Conservation (phyloP, 2,329 filamentous ascomycete species). For the Rhynchosporium graminicola region DNA sequence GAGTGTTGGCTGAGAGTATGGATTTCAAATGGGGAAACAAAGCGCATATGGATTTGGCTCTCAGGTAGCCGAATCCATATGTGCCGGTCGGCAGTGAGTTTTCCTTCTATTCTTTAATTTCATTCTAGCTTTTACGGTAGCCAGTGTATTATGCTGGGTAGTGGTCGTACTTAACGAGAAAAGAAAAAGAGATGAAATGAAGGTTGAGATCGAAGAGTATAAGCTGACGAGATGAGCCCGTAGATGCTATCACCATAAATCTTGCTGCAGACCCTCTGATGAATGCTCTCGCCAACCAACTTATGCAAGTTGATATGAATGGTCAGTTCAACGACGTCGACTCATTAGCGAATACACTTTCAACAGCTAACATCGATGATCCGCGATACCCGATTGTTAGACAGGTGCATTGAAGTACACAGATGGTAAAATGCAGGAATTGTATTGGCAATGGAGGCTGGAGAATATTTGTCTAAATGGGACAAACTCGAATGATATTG, state of each 20-base stretch:
- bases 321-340: background rate
- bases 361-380: background rate
- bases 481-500: background rate
- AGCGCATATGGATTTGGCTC: background rate
- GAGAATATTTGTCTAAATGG: background rate
- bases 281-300: background rate
- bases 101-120: background rate
- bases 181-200: background rate
- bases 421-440: background rate
- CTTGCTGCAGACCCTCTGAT: background rate
- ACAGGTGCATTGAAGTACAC: background rate
- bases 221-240: background rate
- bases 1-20: background rate
- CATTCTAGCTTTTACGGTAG: background rate
- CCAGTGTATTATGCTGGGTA: background rate
- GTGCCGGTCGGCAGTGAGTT: background rate
- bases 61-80: slow-evolving; percentile 2
- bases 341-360: background rate
- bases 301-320: background rate
- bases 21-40: background rate
- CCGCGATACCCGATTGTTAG: background rate
- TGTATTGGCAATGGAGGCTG: slow-evolving; percentile 13
- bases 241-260: background rate
- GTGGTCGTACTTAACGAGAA: too few relatives aligned
- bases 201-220: background rate